Percentiles rank a stretch among this genome's conserved stretches.
phyloP scores from a whole-genome alignment of 2,329 filamentous ascomycete genomes.

The Penicillium sp. region DNA sequence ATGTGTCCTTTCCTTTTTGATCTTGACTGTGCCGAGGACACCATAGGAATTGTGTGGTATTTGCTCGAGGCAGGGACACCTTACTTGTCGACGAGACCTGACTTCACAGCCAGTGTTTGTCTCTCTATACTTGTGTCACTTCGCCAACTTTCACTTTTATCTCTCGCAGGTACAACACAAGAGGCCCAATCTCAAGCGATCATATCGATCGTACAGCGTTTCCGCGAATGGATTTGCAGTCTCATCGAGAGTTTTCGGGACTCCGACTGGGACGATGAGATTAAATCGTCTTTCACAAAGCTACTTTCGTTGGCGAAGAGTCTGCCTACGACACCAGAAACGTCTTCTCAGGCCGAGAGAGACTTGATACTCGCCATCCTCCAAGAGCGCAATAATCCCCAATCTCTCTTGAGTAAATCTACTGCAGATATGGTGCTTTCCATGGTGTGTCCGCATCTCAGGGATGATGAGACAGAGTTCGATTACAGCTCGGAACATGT shows the following conservation, averaged over 20 bases:
- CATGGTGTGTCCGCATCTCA: constrained; percentile 67
- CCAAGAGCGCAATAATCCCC: constrained; percentile 58
- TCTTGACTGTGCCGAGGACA: constrained; percentile 82
- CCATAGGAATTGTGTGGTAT: constrained; percentile 79
- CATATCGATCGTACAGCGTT: constrained; percentile 66
- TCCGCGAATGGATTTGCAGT: constrained; percentile 70
- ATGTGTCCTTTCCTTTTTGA: constrained; percentile 74
- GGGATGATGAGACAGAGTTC: constrained; percentile 50
- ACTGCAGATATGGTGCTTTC: constrained; percentile 43
- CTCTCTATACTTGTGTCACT: constrained; percentile 75
- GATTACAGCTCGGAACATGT: constrained; percentile 67
- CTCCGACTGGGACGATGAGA: constrained; percentile 42
- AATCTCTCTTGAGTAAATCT: constrained; percentile 66
- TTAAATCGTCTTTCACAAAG: constrained; percentile 55
- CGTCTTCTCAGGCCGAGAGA: constrained; percentile 67
- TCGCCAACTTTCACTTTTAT: constrained; percentile 66
- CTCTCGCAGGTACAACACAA: constrained; percentile 73
- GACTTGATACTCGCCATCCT: constrained; percentile 73
- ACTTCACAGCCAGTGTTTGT: constrained; percentile 74
- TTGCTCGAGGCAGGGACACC: constrained; percentile 62
- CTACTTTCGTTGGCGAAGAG: constrained; percentile 65
- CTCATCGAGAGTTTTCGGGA: constrained; percentile 62
- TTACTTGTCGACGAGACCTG: constrained; percentile 61
- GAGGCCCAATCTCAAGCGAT: constrained; percentile 75
- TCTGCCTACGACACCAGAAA: constrained; percentile 63